Evolutionary conservation across 768 basidiomycete species (phyloP).

Genomic region (Clitopilus passeckerianus): DNA sequence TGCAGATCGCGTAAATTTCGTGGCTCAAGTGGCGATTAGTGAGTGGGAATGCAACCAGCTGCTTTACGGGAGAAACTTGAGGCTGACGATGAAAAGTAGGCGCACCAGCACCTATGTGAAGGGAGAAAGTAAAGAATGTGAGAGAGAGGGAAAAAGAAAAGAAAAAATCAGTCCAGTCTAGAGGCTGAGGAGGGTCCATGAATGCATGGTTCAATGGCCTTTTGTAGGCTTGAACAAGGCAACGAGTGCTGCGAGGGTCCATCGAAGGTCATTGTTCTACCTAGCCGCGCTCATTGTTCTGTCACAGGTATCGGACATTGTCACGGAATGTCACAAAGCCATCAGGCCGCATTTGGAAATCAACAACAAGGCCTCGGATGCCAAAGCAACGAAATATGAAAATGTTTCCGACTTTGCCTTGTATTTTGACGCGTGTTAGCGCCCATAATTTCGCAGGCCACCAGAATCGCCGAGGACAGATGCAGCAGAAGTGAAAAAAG

Average conservation of each 20-base stretch:
- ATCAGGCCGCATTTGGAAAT: not conserved
- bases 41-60: conserved; percentile 10
- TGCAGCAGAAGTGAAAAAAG: not conserved
- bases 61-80: not conserved
- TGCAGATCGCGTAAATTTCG: not conserved
- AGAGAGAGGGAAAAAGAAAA: conserved; percentile 7
- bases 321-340: not conserved
- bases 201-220: not conserved
- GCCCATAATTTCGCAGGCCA: not conserved
- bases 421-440: not conserved
- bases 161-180: not conserved
- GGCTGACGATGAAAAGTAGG: conserved; percentile 7
- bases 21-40: not conserved
- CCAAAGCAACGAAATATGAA: not conserved
- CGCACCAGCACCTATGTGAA: conserved; percentile 16
- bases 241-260: not conserved
- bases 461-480: not conserved
- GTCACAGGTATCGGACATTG: not conserved
- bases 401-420: not conserved
- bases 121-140: conserved; percentile 11
- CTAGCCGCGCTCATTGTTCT: not conserved
- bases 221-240: conserved; percentile 1
- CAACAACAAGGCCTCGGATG: not conserved
- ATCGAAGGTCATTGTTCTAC: not conserved
- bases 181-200: not conserved